phyloP scores from a whole-genome alignment of 257 asterid genomes.

The Ajuga chamaepitys region DNA sequence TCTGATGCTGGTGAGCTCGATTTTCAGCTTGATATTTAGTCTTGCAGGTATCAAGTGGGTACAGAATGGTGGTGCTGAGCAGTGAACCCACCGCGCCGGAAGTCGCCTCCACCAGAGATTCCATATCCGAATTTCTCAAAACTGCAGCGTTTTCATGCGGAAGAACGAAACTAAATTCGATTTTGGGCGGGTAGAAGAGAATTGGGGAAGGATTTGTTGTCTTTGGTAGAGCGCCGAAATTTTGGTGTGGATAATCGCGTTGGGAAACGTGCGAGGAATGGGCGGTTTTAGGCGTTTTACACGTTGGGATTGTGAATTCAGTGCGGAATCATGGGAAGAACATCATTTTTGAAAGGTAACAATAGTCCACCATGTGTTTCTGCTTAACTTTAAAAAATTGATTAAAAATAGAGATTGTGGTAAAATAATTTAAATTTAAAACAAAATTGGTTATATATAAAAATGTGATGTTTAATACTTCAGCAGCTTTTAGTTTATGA shows the following conservation, averaged over 20 bases:
- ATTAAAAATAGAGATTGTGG: too few species aligned
- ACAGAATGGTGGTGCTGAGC: slow-evolving; percentile 78
- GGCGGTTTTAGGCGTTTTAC: slow-evolving; percentile 4
- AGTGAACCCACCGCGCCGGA: slow-evolving; percentile 92
- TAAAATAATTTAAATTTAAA: too few species aligned
- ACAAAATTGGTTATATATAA: too few species aligned
- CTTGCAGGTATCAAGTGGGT: slow-evolving; percentile 93
- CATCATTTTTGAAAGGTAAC: too few species aligned
- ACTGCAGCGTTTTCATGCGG: not conserved
- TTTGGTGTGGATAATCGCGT: slow-evolving; percentile 7
- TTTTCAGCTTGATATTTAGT: slow-evolving; percentile 92
- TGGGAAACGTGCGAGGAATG: slow-evolving; percentile 21
- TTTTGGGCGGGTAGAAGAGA: not conserved
- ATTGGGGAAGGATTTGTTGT: not conserved
- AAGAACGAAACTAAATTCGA: not conserved
- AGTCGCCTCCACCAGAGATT: slow-evolving; percentile 77
- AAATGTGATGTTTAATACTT: too few species aligned
- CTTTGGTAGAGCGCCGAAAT: not conserved
- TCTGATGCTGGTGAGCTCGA: slow-evolving; percentile 57
- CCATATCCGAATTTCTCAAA: slow-evolving; percentile 39
- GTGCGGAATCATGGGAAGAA: too few species aligned
- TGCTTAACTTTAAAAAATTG: too few species aligned
- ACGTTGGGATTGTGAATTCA: not conserved
- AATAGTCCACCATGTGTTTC: too few species aligned
- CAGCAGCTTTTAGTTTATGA: too few species aligned